Evolutionary conservation across 441 rosid genomes (phyloP).

Genomic region (Eruca vesicaria): DNA sequence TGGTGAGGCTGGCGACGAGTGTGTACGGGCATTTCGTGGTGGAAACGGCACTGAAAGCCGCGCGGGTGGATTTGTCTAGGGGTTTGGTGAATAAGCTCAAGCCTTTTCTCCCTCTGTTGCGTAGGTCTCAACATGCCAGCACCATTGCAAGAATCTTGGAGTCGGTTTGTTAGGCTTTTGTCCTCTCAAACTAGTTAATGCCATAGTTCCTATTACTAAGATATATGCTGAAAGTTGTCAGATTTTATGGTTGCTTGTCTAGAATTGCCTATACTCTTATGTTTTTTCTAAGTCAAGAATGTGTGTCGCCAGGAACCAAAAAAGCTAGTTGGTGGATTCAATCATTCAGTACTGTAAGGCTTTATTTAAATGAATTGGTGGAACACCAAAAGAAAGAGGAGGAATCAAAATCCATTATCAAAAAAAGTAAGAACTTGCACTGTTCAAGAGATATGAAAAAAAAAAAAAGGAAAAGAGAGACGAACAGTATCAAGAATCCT

Average conservation of each 20-base stretch:
- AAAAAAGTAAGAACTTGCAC: slow-evolving; percentile 13
- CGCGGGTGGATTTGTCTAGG: neutral
- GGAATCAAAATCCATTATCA: slow-evolving; percentile 14
- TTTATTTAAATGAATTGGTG: neutral
- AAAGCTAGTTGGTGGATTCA: neutral
- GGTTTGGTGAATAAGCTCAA: neutral
- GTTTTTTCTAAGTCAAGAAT: too few relatives aligned
- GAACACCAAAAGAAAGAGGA: neutral
- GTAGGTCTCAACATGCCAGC: neutral
- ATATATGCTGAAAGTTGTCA: neutral
- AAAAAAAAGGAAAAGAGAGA: neutral
- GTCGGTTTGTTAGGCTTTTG: neutral
- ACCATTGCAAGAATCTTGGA: slow-evolving; percentile 1
- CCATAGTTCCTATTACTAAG: neutral
- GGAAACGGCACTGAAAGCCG: neutral
- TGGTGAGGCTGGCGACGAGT: slow-evolving; percentile 16
- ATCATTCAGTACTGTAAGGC: neutral
- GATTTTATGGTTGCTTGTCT: neutral
- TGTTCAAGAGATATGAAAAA: slow-evolving; percentile 17
- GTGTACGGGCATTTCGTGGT: slow-evolving; percentile 14
- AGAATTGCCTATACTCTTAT: slow-evolving; percentile 11
- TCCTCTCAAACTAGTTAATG: neutral
- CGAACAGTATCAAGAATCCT: neutral
- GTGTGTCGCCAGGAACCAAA: neutral
- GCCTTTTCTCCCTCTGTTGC: slow-evolving; percentile 4